Base-by-base conservation (phyloP, 192 early-diverging fungal genomes). In the Geranomyces michiganensis region DNA sequence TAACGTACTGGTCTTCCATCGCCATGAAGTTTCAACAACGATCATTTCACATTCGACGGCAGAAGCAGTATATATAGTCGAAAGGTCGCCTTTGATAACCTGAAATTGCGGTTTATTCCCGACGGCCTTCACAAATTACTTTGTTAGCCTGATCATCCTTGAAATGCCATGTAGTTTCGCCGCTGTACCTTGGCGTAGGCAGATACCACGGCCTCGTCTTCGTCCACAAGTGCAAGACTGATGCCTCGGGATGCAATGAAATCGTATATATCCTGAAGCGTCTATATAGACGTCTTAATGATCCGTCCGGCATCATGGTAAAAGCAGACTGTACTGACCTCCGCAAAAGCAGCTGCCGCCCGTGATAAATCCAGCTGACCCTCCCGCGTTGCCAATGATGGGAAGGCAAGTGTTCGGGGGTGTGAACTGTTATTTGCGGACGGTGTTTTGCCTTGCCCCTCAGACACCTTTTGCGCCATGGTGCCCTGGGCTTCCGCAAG, bases 1-100 rank as follows among this genome's bases (percentile, higher is more conserved):
- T 36, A 15, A 71, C 70, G 13, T 71, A 73, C 71, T 43, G 6
- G 49, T 19, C 56, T 66, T 73, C 71, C 71, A 73, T 21, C 71
- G 30, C 71, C 71, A 73, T 21, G 64, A 67, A 6, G 56, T 73
- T 33, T 73, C 71, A 1, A 59, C 53, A 26, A 73, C 64, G 22
- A 73, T 30, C 14, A 10, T 10, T 13, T 36, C 6, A 29, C n/a
- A 27, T 7, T 24, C 46, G 32, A 48, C 12, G 17, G 1, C 65
- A 4, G 1, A 7, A 6, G 32, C 6, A 26, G 21, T 17, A 19
- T 27, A 12, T 7, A 67, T 30, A 26, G 24, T 67, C 13, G 46
- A 44, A n/a, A 53, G 65, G 13, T 67, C 65, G 12, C 65, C 65
- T 26, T 53, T 48, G 2, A 26, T 53, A 14, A 15, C 30, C 10